phyloP scores from a whole-genome alignment of 139 green algal genomes.

The Mychonastes homosphaera region DNA sequence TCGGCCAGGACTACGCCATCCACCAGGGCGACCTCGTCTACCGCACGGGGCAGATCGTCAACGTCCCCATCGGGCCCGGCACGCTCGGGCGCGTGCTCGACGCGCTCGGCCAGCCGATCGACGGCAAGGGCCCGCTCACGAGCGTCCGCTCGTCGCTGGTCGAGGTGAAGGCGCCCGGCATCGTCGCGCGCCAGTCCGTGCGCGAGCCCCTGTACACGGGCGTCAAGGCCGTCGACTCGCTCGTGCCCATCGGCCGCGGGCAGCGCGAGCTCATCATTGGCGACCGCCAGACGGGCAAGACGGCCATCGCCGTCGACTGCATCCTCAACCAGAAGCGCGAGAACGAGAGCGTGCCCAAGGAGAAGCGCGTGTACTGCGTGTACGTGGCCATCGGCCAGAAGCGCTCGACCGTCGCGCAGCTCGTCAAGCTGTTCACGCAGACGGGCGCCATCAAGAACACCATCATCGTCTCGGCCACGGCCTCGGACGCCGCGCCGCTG shows the following conservation, averaged over 20 bases:
- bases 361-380: slow-evolving; percentile 67
- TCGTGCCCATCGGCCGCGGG: slow-evolving; percentile 80
- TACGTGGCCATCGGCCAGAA: slow-evolving; percentile 85
- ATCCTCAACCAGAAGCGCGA: slow-evolving; percentile 64
- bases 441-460: slow-evolving; percentile 59
- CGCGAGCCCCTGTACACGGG: slow-evolving; percentile 50
- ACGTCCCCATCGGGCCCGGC: slow-evolving; percentile 74
- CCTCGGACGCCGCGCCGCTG: slow-evolving; percentile 75
- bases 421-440: slow-evolving; percentile 60
- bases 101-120: slow-evolving; percentile 68
- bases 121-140: slow-evolving; percentile 66
- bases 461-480: slow-evolving; percentile 77
- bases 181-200: slow-evolving; percentile 45
- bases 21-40: slow-evolving; percentile 41
- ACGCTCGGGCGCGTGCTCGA: slow-evolving; percentile 70
- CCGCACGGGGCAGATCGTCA: slow-evolving; percentile 73
- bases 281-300: slow-evolving; percentile 87
- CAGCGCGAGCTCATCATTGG: slow-evolving; percentile 89
- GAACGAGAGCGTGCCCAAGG: slow-evolving; percentile 37
- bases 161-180: slow-evolving; percentile 73
- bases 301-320: slow-evolving; percentile 76
- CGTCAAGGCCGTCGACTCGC: slow-evolving; percentile 68
- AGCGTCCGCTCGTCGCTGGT: slow-evolving; percentile 46
- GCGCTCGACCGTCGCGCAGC: slow-evolving; percentile 72
- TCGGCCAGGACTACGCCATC: slow-evolving; percentile 67